Evolutionary conservation across 768 basidiomycete genomes (phyloP).

Genomic region (Cystobasidium ongulense): DNA sequence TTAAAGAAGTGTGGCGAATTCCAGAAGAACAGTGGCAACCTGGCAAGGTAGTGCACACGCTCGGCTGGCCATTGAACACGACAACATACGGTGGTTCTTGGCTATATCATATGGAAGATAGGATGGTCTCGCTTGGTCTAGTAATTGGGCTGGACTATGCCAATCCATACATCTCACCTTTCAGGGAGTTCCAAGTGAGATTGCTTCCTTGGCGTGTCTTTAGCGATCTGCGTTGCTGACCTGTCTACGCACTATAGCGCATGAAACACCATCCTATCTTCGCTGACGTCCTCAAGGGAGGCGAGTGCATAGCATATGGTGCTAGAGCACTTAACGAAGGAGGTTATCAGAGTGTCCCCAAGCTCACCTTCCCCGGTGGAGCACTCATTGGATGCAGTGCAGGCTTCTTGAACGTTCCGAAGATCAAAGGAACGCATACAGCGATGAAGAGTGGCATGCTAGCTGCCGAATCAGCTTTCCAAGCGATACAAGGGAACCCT

Average conservation of each 20-base stretch:
- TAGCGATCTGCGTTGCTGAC: slow-evolving; percentile 1
- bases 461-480: slow-evolving; percentile 78
- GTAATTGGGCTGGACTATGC: slow-evolving; percentile 90
- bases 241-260: slow-evolving; percentile 48
- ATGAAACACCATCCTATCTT: slow-evolving; percentile 98
- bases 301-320: slow-evolving; percentile 78
- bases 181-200: slow-evolving; percentile 79
- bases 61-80: slow-evolving; percentile 84
- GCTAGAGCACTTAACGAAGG: slow-evolving; percentile 86
- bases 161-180: slow-evolving; percentile 87
- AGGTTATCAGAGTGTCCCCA: slow-evolving; percentile 81
- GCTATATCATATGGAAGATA: slow-evolving; percentile 90
- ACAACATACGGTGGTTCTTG: slow-evolving; percentile 78
- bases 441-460: slow-evolving; percentile 99
- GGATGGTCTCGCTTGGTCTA: slow-evolving; percentile 78
- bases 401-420: slow-evolving; percentile 90
- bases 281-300: slow-evolving; percentile 64
- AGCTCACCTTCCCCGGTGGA: slow-evolving; percentile 82
- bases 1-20: slow-evolving; percentile 97
- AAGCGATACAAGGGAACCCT: slow-evolving; percentile 50
- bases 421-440: slow-evolving; percentile 97
- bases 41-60: slow-evolving; percentile 80
- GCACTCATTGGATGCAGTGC: slow-evolving; percentile 91
- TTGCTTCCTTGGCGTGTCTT: neutral
- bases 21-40: slow-evolving; percentile 59